phyloP scores from a whole-genome alignment of 768 basidiomycete species.

The Termitomyces titanicus region DNA sequence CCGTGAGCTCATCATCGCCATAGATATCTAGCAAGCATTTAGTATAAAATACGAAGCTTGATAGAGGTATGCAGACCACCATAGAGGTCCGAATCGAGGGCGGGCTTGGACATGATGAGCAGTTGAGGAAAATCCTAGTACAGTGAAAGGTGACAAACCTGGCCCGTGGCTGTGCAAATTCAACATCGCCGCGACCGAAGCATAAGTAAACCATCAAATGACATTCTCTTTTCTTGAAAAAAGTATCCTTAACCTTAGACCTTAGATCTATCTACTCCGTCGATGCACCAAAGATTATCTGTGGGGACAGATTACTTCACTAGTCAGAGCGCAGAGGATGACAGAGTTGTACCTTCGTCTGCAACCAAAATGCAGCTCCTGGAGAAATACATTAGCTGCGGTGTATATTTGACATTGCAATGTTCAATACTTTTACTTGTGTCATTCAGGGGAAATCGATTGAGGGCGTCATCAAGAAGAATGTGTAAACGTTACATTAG shows the following conservation, averaged over 20 bases:
- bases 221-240: too few species aligned
- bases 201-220: too few species aligned
- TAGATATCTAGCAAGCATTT: conserved; percentile 43
- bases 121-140: neutral
- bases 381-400: neutral
- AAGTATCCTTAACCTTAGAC: too few species aligned
- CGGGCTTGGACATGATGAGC: conserved; percentile 16
- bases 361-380: neutral
- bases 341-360: neutral
- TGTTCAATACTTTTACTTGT: neutral
- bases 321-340: neutral
- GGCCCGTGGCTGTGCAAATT: conserved; percentile 11
- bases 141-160: neutral
- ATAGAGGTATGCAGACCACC: conserved; percentile 22
- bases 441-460: neutral
- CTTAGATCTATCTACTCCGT: too few species aligned
- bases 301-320: too few species aligned
- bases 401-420: neutral
- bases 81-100: conserved; percentile 33
- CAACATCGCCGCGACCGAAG: too few species aligned
- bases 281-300: too few species aligned
- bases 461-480: too few species aligned
- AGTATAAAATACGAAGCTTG: conserved; percentile 18
- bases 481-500: too few species aligned
- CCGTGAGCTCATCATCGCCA: conserved; percentile 44